A percentile compares a stretch with the other conserved stretches of the same genome.
These are phyloP conservation scores for Globisporangium ultimum DNA, from an alignment of 352 stramenopile species.

Conservation along the genomic window DNA sequence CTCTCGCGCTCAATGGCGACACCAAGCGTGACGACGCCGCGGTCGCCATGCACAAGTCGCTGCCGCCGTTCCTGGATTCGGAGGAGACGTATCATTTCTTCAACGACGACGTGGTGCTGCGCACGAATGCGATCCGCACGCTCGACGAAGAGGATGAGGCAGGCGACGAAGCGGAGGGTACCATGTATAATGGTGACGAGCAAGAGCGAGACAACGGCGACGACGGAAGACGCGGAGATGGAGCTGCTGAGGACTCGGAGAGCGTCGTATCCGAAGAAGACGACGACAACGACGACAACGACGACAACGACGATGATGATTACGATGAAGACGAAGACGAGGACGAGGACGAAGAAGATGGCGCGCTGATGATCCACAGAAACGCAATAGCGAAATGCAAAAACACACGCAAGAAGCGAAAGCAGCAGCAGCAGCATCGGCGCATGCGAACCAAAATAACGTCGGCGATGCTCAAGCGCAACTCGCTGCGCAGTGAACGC, in stretches of 20 bases:
- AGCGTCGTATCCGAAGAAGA: constrained; percentile 12
- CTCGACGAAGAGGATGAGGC: constrained; percentile 17
- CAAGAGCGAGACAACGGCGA: constrained; percentile 16
- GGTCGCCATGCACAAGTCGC: constrained; percentile 1
- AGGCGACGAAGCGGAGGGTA: constrained; percentile 13
- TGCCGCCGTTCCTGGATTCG: constrained; percentile 36
- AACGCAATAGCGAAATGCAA: constrained; percentile 1
- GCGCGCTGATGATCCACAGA: constrained; percentile 4
- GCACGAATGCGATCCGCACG: constrained; percentile 55
- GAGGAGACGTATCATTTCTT: constrained; percentile 71
- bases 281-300: too few relatives aligned
- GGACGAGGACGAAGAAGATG: constrained; percentile 11
- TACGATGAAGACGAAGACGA: constrained; percentile 22
- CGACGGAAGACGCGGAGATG: constrained; percentile 21
- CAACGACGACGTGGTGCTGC: constrained; percentile 52
- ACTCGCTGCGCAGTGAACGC: constrained; percentile 16
- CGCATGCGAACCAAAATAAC: background rate
- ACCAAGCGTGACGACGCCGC: constrained; percentile 1
- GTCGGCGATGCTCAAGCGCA: constrained; percentile 11
- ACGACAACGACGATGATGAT: constrained; percentile 13
- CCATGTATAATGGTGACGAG: constrained; percentile 14
- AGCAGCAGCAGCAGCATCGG: constrained; percentile 1
- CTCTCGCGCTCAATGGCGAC: constrained; percentile 7
- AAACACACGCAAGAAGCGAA: constrained; percentile 3
- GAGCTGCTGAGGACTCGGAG: too few relatives aligned